phyloP scores from a whole-genome alignment of 805 yeast genomes.

The Kodamaea laetipori region DNA sequence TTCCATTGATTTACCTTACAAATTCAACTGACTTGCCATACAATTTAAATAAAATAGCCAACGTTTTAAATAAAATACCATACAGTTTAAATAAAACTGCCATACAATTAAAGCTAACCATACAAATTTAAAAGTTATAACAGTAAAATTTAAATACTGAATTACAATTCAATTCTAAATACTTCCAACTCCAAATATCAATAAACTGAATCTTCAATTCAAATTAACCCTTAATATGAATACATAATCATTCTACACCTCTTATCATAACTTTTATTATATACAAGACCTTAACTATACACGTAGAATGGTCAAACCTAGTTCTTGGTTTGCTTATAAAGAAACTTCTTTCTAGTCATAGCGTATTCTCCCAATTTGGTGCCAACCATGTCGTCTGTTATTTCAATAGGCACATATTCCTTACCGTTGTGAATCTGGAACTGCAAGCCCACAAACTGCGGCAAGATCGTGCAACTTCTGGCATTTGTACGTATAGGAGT shows the following conservation, averaged over 20 bases:
- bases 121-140: no score
- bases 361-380: slow-evolving; percentile 94
- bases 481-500: slow-evolving; percentile 96
- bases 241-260: background rate
- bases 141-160: no score
- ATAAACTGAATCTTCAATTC: no score
- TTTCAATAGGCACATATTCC: slow-evolving; percentile 83
- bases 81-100: no score
- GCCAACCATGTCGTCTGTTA: slow-evolving; percentile 96
- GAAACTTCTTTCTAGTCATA: slow-evolving; percentile 86
- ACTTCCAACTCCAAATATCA: no score
- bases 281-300: slow-evolving; percentile 4
- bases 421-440: slow-evolving; percentile 97
- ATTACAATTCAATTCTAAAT: no score
- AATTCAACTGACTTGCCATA: no score
- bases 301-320: slow-evolving; percentile 20
- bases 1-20: no score
- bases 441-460: slow-evolving; percentile 91
- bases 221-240: no score
- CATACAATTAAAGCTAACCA: no score
- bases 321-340: slow-evolving; percentile 77
- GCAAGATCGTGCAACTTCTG: slow-evolving; percentile 89
- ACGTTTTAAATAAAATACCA: no score
- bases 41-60: no score
- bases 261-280: slow-evolving; percentile 1